phyloP scores from a whole-genome alignment of 2,329 filamentous ascomycete species.

The Ascochyta clinopodiicola region DNA sequence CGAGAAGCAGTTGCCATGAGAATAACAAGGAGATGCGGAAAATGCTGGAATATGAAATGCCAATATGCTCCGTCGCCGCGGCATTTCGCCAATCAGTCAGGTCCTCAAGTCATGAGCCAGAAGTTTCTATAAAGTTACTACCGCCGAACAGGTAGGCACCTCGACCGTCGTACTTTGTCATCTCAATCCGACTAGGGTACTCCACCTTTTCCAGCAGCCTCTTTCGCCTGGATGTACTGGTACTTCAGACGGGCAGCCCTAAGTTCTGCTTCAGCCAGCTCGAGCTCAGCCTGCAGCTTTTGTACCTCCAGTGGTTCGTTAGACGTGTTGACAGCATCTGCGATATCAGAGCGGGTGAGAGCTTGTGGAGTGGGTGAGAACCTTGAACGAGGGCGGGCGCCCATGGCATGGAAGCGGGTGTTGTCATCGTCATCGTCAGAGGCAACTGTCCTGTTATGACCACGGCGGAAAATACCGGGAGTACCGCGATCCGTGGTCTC shows the following conservation, averaged over 20 bases:
- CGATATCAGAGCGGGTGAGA: constrained; percentile 2
- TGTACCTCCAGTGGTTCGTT: constrained; percentile 31
- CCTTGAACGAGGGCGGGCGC: constrained; percentile 6
- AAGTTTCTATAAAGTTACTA: not conserved
- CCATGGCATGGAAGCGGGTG: not conserved
- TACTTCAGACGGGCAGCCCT: constrained; percentile 32
- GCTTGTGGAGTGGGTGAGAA: constrained; percentile 22
- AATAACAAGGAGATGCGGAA: no score
- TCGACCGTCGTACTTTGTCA: not conserved
- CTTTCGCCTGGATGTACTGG: constrained; percentile 30
- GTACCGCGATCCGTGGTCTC: constrained; percentile 18
- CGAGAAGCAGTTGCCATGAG: no score
- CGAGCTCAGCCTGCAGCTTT: constrained; percentile 37
- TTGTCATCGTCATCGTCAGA: constrained; percentile 23
- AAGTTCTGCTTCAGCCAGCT: constrained; percentile 44
- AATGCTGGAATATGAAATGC: no score
- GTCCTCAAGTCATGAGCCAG: not conserved
- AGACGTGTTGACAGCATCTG: constrained; percentile 14
- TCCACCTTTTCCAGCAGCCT: constrained; percentile 1
- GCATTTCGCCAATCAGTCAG: no score
- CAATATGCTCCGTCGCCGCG: no score
- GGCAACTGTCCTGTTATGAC: constrained; percentile 2
- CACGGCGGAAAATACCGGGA: constrained; percentile 1
- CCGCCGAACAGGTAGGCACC: not conserved
- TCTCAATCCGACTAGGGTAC: not conserved